Evolutionary conservation across 176 grass and related monocot species (phyloP).

Genomic region (Hsuehochloa calcarea): DNA sequence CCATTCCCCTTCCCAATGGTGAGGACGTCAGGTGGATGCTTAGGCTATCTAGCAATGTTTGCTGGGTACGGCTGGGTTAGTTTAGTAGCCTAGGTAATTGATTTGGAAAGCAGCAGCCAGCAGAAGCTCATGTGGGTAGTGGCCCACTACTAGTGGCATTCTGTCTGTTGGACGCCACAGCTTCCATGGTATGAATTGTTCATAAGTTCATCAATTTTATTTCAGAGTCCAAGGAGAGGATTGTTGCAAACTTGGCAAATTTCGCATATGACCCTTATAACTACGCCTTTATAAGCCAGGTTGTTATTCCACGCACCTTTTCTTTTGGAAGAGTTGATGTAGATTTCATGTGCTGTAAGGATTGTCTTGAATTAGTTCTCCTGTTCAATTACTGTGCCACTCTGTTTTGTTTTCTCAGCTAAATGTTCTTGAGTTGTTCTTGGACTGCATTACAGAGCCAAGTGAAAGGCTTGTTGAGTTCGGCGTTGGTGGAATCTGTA

Average conservation of each 20-base stretch:
- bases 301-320: slow-evolving; percentile 3
- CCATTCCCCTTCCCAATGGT: no score
- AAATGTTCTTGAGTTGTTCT: slow-evolving; percentile 85
- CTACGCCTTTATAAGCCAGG: slow-evolving; percentile 74
- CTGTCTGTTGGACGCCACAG: background rate
- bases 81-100: background rate
- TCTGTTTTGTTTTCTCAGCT: slow-evolving; percentile 51
- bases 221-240: slow-evolving; percentile 80
- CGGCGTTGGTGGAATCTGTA: slow-evolving; percentile 78
- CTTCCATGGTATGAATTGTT: background rate
- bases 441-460: slow-evolving; percentile 93
- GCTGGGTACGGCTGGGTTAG: background rate
- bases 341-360: background rate
- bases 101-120: background rate
- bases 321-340: slow-evolving; percentile 1
- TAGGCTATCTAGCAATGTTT: background rate
- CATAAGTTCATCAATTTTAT: background rate
- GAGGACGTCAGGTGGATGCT: background rate
- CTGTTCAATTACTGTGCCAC: background rate
- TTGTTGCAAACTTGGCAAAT: slow-evolving; percentile 73
- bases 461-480: slow-evolving; percentile 90
- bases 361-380: background rate
- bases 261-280: slow-evolving; percentile 93
- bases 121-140: background rate
- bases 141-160: no score